Percentiles rank a stretch among this genome's conserved stretches.
Evolutionary conservation across 306 rosid species (phyloP).

Genomic region (Carpinus viminea): DNA sequence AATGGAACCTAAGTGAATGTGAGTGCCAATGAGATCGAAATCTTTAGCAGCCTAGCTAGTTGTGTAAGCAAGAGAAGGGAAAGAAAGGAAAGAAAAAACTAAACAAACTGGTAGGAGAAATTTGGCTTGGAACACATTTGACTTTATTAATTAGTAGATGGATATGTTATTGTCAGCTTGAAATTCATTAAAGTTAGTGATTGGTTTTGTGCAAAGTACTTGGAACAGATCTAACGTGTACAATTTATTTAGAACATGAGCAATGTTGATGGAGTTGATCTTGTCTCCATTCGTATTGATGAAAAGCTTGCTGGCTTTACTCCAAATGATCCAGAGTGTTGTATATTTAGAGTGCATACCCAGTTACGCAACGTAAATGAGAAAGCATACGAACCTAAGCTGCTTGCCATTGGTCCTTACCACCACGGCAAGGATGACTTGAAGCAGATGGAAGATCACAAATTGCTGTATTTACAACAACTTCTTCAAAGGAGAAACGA

Average conservation of each 20-base stretch:
- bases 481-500: neutral
- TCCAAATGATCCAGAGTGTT: neutral
- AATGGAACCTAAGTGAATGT: too few relatives aligned
- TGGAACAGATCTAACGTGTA: neutral
- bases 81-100: neutral
- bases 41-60: neutral
- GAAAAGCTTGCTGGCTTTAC: neutral
- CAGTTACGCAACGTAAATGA: neutral
- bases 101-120: too few relatives aligned
- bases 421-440: neutral
- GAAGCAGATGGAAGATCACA: neutral
- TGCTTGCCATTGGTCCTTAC: neutral
- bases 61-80: neutral
- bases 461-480: neutral
- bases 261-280: neutral
- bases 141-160: too few relatives aligned
- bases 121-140: too few relatives aligned
- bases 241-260: too few relatives aligned
- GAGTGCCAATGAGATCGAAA: too few relatives aligned
- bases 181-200: too few relatives aligned
- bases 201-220: neutral
- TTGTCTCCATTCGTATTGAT: neutral
- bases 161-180: too few relatives aligned
- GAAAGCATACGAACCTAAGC: neutral
- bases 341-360: neutral